Conservation (phyloP, 1,139 yeast genomes). For the Candida gigantensis region DNA sequence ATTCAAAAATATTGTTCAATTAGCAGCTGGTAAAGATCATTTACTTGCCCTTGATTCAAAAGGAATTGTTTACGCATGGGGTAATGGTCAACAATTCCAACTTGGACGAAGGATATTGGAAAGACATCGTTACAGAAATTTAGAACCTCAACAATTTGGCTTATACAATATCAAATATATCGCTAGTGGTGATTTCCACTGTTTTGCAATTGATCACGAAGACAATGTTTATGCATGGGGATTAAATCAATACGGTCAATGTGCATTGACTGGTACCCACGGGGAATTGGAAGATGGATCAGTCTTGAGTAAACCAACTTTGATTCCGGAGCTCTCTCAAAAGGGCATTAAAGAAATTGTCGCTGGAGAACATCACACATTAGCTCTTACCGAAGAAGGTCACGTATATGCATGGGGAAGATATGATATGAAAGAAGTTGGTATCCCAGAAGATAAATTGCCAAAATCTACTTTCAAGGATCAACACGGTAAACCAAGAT, state of each 20-base stretch:
- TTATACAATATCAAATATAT: constrained; percentile 74
- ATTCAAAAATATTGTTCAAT: constrained; percentile 72
- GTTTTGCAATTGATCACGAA: constrained; percentile 81
- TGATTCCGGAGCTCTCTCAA: constrained; percentile 56
- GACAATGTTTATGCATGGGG: constrained; percentile 90
- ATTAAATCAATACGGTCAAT: constrained; percentile 92
- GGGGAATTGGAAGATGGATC: constrained; percentile 80
- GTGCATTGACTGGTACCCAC: constrained; percentile 65
- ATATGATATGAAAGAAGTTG: constrained; percentile 89
- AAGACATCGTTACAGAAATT: constrained; percentile 67
- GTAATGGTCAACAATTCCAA: constrained; percentile 92
- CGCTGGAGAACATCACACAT: constrained; percentile 94
- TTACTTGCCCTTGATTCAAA: constrained; percentile 76
- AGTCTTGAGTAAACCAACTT: constrained; percentile 73
- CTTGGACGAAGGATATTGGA: constrained; percentile 82
- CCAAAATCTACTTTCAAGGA: constrained; percentile 73
- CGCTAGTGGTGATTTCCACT: constrained; percentile 94
- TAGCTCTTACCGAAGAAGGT: constrained; percentile 73
- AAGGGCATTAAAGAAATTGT: constrained; percentile 63
- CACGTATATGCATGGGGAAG: constrained; percentile 85
- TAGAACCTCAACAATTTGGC: constrained; percentile 79
- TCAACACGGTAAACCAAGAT: constrained; percentile 76
- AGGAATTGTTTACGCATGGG: constrained; percentile 96
- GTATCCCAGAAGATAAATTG: constrained; percentile 65
- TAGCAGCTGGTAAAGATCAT: constrained; percentile 94